Base-by-base conservation (phyloP, 1,139 yeast species). In the Candida sp. region DNA sequence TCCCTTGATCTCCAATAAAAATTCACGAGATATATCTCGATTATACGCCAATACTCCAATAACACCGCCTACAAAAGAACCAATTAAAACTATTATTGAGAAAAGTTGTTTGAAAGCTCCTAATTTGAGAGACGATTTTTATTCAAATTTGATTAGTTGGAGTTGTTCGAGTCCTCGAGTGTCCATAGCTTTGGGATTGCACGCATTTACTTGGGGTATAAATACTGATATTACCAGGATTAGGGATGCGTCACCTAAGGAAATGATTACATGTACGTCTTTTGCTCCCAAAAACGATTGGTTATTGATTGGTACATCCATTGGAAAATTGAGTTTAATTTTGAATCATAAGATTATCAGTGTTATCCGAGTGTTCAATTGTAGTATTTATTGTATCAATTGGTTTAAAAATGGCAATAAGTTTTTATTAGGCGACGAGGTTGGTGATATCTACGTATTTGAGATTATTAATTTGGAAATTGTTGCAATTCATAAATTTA, bases 71-170 rank as follows among this genome's bases (percentile, higher is more conserved):
- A 12, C 19, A 11, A 32, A 11, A 11, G 39, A 30, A 27, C 33
- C 40, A 21, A 42, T 35, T 7, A 43, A 34, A 32, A 39, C 42
- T 7, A 43, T 48, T 9, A 40, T 48, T 42, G 57, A 55, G 4
- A 47, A 45, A 8, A 53, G 48, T 41, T 50, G 51, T 21, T 40
- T 88, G 21, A 89, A 84, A 56, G 95, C 95, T 0, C 93, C 91
- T 0, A 82, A 82, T 0, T 63, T 90, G 42, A 69, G 86, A 46
- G 85, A 88, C 56, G 97, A 90, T 59, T 90, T 83, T 58, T 90
- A 90, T 61, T 77, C 89, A 1, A 87, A 87, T 55, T 67, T 87
- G 40, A 77, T 89, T 0, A 78, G 91, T 8, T 89, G 96, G 96
- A 82, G 91, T 0, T 59, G 61, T 3, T 57, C 57, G 22, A 64